phyloP scores from a whole-genome alignment of 495 filamentous ascomycete genomes.

The Neurospora sp. region DNA sequence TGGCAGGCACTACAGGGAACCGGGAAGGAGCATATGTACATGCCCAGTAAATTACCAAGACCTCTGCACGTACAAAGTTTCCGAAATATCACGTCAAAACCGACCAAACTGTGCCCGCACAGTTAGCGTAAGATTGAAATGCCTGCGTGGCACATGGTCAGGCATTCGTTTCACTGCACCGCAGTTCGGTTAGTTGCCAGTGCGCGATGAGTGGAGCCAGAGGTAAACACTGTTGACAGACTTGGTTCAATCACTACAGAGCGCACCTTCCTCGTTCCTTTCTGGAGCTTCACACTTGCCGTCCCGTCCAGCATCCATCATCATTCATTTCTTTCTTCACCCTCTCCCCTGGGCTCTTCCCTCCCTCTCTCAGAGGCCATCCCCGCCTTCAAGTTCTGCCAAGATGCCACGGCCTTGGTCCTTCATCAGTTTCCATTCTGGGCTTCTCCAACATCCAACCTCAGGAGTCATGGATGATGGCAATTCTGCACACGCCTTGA shows the following conservation, averaged over 20 bases:
- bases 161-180: background rate
- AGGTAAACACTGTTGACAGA: background rate
- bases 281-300: background rate
- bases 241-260: too few species aligned
- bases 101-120: conserved; percentile 7
- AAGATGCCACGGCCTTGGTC: background rate
- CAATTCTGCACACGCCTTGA: background rate
- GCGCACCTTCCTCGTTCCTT: background rate
- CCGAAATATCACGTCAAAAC: background rate
- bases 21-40: background rate
- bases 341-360: background rate
- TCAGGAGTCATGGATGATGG: background rate
- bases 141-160: background rate
- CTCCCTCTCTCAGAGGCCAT: background rate
- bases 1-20: background rate
- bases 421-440: background rate
- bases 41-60: background rate
- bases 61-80: background rate
- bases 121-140: conserved; percentile 3
- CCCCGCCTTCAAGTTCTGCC: background rate
- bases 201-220: background rate
- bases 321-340: background rate
- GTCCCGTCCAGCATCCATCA: background rate
- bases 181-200: background rate
- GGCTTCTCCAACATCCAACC: background rate